These are phyloP conservation scores for Xylaria scruposa DNA, from an alignment of 495 filamentous ascomycete species.

Conservation along the genomic window DNA sequence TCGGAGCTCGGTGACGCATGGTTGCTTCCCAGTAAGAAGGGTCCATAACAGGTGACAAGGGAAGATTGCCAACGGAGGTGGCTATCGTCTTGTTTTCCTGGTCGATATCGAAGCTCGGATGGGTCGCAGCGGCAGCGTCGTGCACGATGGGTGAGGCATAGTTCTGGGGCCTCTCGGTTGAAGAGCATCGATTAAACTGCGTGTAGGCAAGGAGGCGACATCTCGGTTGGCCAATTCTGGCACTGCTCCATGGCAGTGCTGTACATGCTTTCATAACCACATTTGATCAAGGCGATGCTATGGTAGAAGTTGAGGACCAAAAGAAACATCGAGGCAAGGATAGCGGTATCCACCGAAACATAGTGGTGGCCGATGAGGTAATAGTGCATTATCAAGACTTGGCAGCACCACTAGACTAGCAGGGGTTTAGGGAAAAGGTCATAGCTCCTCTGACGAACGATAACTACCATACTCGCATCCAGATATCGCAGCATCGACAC, in stretches of 20 bases:
- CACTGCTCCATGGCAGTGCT: slow-evolving; percentile 34
- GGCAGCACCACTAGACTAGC: background rate
- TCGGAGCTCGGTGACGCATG: slow-evolving; percentile 35
- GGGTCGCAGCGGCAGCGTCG: background rate
- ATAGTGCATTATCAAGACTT: background rate
- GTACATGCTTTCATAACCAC: slow-evolving; percentile 43
- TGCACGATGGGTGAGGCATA: slow-evolving; percentile 23
- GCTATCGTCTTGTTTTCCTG: slow-evolving; percentile 43
- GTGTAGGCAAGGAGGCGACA: background rate
- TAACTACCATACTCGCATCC: background rate
- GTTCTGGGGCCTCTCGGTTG: slow-evolving; percentile 16
- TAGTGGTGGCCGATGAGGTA: slow-evolving; percentile 6
- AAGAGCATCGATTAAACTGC: slow-evolving; percentile 10
- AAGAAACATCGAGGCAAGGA: background rate
- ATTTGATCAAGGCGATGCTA: slow-evolving; percentile 19
- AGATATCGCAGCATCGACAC: background rate
- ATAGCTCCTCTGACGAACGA: slow-evolving; percentile 2
- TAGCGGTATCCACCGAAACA: background rate
- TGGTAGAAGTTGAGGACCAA: background rate
- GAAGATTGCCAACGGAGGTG: slow-evolving; percentile 48
- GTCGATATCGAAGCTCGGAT: slow-evolving; percentile 38
- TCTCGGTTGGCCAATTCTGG: slow-evolving; percentile 26
- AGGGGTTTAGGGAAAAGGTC: background rate
- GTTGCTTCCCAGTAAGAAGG: slow-evolving; percentile 49
- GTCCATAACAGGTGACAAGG: slow-evolving; percentile 61